Conservation (phyloP, 768 basidiomycete genomes). For the Phanerodontia chrysosporium region DNA sequence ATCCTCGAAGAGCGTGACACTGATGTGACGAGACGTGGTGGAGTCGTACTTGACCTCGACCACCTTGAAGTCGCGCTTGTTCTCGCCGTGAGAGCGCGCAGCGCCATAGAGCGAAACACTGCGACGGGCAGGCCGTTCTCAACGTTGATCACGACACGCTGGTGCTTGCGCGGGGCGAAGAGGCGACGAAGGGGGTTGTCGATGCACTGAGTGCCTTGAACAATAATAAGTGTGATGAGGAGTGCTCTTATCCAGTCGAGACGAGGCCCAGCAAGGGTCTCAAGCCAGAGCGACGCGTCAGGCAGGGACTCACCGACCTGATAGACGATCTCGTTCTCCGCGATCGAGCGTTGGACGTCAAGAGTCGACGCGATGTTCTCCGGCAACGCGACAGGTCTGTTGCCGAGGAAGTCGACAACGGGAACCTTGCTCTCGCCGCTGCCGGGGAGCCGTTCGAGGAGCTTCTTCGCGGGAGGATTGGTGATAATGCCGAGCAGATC, state of each 20-base stretch:
- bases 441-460: conserved; percentile 73
- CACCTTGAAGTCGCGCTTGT: conserved; percentile 77
- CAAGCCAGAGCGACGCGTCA: conserved; percentile 70
- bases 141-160: conserved; percentile 63
- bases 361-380: conserved; percentile 31
- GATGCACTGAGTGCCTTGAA: conserved; percentile 82
- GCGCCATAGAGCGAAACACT: conserved; percentile 67
- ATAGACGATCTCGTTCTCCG: conserved; percentile 44
- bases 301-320: conserved; percentile 53
- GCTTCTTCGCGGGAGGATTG: conserved; percentile 65
- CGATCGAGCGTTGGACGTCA: conserved; percentile 40
- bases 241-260: conserved; percentile 87
- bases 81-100: conserved; percentile 74
- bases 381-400: conserved; percentile 37
- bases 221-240: conserved; percentile 73
- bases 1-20: conserved; percentile 79
- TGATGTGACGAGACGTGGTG: conserved; percentile 50
- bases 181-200: conserved; percentile 87
- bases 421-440: conserved; percentile 77
- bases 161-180: conserved; percentile 75
- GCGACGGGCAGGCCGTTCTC: conserved; percentile 45
- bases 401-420: conserved; percentile 77
- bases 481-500: conserved; percentile 90
- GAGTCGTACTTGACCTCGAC: conserved; percentile 67
- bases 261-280: conserved; percentile 75